Evolutionary conservation across 208 protist species (phyloP).

Genomic region (Leishmania aethiopica): DNA sequence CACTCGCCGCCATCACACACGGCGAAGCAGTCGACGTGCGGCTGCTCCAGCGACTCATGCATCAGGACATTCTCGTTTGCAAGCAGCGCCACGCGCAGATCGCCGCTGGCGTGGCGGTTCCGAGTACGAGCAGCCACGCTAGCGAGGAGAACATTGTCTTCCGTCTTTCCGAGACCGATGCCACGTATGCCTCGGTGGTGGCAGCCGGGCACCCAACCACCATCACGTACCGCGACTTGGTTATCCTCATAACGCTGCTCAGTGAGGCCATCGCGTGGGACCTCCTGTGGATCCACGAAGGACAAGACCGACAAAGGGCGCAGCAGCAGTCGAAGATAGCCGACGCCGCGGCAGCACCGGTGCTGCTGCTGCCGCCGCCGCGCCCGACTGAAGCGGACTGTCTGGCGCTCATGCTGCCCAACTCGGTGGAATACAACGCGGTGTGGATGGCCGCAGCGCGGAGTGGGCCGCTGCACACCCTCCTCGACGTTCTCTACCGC

Average conservation of each 20-base stretch:
- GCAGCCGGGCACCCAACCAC: slow-evolving; percentile 18
- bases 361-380: not conserved
- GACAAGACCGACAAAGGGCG: slow-evolving; percentile 2
- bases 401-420: slow-evolving; percentile 61
- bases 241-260: slow-evolving; percentile 38
- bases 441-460: slow-evolving; percentile 51
- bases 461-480: slow-evolving; percentile 43
- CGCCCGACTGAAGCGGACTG: slow-evolving; percentile 24
- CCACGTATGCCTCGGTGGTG: slow-evolving; percentile 12
- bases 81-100: slow-evolving; percentile 25
- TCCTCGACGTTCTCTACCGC: slow-evolving; percentile 49
- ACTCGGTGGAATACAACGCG: slow-evolving; percentile 61
- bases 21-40: slow-evolving; percentile 45
- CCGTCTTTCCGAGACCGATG: slow-evolving; percentile 29
- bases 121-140: not conserved
- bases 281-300: slow-evolving; percentile 36
- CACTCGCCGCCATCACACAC: slow-evolving; percentile 49
- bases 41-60: slow-evolving; percentile 33
- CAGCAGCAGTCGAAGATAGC: not conserved
- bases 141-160: slow-evolving; percentile 30
- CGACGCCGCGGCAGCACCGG: not conserved
- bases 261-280: slow-evolving; percentile 61
- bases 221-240: slow-evolving; percentile 51
- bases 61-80: slow-evolving; percentile 32
- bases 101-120: not conserved